Evolutionary conservation across 176 grass and related monocot genomes (phyloP).

Genomic region (Triticum turgidum): DNA sequence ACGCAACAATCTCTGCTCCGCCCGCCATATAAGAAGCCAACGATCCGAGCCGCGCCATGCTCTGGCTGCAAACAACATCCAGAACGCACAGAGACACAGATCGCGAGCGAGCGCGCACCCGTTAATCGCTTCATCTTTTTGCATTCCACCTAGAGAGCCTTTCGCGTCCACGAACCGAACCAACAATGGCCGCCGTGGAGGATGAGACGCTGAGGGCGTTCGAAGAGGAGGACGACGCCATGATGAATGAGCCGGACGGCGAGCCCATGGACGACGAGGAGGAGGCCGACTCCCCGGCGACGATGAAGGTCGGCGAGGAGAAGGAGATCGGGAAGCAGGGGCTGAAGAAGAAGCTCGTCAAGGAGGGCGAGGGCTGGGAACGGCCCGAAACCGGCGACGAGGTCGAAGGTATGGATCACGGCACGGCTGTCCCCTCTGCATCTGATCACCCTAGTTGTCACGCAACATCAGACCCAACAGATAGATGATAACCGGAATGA

Average conservation of each 20-base stretch:
- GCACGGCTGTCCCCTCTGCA: background rate
- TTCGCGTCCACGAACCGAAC: background rate
- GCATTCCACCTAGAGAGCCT: background rate
- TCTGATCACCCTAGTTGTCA: no score
- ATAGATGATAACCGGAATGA: no score
- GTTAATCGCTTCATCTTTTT: background rate
- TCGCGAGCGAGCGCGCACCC: background rate
- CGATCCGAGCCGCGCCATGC: background rate
- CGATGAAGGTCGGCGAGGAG: conserved; percentile 70
- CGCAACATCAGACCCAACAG: background rate
- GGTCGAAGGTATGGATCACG: conserved; percentile 53
- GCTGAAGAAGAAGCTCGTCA: conserved; percentile 78
- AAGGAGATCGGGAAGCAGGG: conserved; percentile 86
- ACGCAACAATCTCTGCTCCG: background rate
- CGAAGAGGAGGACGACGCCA: conserved; percentile 33
- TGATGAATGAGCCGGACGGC: conserved; percentile 31
- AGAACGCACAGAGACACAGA: background rate
- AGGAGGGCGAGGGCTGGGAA: conserved; percentile 75
- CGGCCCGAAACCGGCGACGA: conserved; percentile 77
- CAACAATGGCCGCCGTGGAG: background rate
- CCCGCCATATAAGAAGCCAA: background rate
- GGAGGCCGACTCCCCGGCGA: background rate
- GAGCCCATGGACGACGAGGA: conserved; percentile 21
- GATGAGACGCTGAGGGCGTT: conserved; percentile 5
- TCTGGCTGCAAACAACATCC: background rate